Evolutionary conservation across 2,329 filamentous ascomycete species (phyloP).

Genomic region (Elsinoe batatas): DNA sequence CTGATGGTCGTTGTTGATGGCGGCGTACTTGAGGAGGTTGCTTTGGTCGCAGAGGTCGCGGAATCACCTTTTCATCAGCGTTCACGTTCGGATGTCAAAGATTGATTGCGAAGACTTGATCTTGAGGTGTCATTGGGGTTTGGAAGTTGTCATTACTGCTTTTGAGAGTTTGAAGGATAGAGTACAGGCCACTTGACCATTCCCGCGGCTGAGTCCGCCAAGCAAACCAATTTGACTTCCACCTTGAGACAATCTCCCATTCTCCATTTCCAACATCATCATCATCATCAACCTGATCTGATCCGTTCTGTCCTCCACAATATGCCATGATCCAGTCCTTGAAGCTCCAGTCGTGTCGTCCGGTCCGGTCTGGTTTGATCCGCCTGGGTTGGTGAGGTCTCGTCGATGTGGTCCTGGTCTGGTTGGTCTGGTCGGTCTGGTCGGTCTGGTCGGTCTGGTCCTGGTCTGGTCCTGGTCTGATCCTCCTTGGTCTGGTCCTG

Average conservation of each 20-base stretch:
- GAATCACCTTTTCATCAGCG: not conserved
- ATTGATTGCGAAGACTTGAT: not conserved
- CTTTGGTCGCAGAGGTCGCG: not conserved
- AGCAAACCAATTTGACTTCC: not conserved
- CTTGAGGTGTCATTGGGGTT: not conserved
- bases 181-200: not conserved
- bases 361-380: not conserved
- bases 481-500: too few species aligned
- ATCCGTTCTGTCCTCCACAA: too few species aligned
- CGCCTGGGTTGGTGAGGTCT: too few species aligned
- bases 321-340: too few species aligned
- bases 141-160: not conserved
- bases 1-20: not conserved
- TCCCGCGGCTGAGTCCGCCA: not conserved
- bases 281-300: too few species aligned
- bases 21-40: not conserved
- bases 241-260: too few species aligned
- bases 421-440: not conserved
- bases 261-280: too few species aligned
- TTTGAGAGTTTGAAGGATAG: not conserved
- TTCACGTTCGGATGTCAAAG: not conserved
- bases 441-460: too few species aligned
- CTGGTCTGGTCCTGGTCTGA: not conserved
- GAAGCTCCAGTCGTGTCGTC: not conserved
- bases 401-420: too few species aligned